A percentile compares a stretch with the other conserved stretches of the same genome.
Evolutionary conservation across 345 rosid species (phyloP).

Genomic region (Lenwebbia sp.): DNA sequence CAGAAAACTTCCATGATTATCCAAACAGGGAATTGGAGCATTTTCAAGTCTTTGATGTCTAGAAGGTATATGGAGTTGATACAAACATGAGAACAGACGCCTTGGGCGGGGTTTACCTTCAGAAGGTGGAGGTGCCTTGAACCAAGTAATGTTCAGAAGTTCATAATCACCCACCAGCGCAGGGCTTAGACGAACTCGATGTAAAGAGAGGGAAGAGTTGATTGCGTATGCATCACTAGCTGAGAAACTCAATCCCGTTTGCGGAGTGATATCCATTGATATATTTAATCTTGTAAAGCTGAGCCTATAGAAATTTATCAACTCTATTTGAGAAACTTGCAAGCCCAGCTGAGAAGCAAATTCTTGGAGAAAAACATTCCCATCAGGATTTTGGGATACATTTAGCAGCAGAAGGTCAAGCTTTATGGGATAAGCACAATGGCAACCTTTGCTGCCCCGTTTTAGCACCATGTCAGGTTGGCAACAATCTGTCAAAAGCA

Average conservation of each 20-base stretch:
- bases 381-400: conserved; percentile 70
- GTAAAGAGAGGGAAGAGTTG: conserved; percentile 62
- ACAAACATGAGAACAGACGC: neutral
- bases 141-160: conserved; percentile 86
- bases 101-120: conserved; percentile 37
- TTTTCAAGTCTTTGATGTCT: neutral
- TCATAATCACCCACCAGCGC: conserved; percentile 70
- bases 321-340: conserved; percentile 66
- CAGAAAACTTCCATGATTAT: neutral
- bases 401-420: conserved; percentile 87
- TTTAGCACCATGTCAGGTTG: conserved; percentile 64
- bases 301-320: conserved; percentile 70
- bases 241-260: conserved; percentile 73
- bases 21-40: neutral
- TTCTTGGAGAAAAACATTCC: conserved; percentile 53
- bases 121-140: conserved; percentile 64
- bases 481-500: conserved; percentile 64
- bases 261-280: conserved; percentile 91
- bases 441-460: conserved; percentile 62
- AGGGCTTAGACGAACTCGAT: conserved; percentile 59
- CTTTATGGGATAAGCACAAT: conserved; percentile 97
- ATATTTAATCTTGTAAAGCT: conserved; percentile 70
- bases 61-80: neutral
- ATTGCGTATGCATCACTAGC: conserved; percentile 57
- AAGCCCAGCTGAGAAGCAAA: conserved; percentile 78